Evolutionary conservation across 2,329 filamentous ascomycete genomes (phyloP).

Genomic region (Colletotrichum sp.): DNA sequence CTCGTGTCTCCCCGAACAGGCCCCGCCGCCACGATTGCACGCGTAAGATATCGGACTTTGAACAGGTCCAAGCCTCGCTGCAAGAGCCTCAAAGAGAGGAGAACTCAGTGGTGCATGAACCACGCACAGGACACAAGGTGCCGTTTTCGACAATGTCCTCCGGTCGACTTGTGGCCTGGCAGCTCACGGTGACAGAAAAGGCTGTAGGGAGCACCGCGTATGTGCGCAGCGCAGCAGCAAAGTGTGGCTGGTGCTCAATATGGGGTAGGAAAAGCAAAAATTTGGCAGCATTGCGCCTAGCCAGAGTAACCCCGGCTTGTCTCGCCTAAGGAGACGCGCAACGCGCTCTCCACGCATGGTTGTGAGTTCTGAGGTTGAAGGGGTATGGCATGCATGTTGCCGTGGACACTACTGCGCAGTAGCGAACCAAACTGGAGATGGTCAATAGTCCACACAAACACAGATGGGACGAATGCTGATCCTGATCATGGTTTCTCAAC

Average conservation of each 20-base stretch:
- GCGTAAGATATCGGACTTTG: background rate
- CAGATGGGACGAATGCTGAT: background rate
- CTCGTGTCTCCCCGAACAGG: background rate
- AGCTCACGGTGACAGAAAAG: background rate
- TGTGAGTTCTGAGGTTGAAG: background rate
- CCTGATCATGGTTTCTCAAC: background rate
- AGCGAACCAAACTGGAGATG: background rate
- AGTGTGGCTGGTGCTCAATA: slow-evolving; percentile 12
- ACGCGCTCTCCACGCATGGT: slow-evolving; percentile 10
- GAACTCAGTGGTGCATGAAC: background rate
- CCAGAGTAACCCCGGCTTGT: background rate
- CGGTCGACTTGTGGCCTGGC: background rate
- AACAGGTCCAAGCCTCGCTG: slow-evolving; percentile 2
- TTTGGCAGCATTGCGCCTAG: background rate
- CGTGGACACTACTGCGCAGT: background rate
- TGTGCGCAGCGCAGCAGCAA: background rate
- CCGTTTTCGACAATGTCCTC: slow-evolving; percentile 2
- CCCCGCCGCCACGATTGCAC: slow-evolving; percentile 5
- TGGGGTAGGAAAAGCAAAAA: background rate
- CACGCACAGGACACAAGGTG: background rate
- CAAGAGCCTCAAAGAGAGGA: slow-evolving; percentile 5
- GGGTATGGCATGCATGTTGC: background rate
- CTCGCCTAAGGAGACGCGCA: slow-evolving; percentile 15
- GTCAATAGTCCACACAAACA: background rate
- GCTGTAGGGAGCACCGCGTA: background rate